Conservation (phyloP, 2,329 filamentous ascomycete species). For the Lanzia echinophila region DNA sequence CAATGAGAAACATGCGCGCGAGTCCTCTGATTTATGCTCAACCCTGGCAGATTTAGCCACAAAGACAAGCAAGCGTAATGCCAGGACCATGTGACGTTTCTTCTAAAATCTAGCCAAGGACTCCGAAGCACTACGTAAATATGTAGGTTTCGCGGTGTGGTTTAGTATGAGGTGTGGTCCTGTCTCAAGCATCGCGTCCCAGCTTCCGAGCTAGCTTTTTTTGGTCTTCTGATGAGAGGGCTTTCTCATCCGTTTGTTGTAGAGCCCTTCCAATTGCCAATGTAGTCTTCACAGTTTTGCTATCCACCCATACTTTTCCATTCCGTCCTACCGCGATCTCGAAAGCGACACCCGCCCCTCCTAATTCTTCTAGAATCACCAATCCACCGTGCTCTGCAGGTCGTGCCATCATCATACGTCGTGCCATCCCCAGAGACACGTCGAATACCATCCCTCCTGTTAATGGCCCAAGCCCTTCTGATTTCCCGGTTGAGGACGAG, state of each 20-base stretch:
- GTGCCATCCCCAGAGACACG: constrained; percentile 74
- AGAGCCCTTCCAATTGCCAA: constrained; percentile 75
- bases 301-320: constrained; percentile 86
- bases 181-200: constrained; percentile 22
- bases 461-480: constrained; percentile 79
- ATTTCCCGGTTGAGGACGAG: constrained; percentile 76
- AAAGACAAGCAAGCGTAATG: no score
- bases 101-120: not conserved
- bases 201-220: constrained; percentile 62
- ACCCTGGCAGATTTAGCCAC: no score
- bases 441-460: constrained; percentile 80
- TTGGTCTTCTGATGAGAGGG: constrained; percentile 58
- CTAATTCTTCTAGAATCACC: constrained; percentile 73
- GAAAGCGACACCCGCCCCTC: constrained; percentile 69
- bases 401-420: constrained; percentile 64
- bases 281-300: constrained; percentile 64
- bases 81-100: no score
- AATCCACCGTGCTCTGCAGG: constrained; percentile 57
- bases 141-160: not conserved
- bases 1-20: no score
- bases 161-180: not conserved
- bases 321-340: constrained; percentile 93
- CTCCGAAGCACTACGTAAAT: not conserved
- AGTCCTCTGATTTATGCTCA: no score
- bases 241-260: constrained; percentile 65